Evolutionary conservation across 2,329 filamentous ascomycete species (phyloP).

Genomic region (Fusarium pseudonygamai): DNA sequence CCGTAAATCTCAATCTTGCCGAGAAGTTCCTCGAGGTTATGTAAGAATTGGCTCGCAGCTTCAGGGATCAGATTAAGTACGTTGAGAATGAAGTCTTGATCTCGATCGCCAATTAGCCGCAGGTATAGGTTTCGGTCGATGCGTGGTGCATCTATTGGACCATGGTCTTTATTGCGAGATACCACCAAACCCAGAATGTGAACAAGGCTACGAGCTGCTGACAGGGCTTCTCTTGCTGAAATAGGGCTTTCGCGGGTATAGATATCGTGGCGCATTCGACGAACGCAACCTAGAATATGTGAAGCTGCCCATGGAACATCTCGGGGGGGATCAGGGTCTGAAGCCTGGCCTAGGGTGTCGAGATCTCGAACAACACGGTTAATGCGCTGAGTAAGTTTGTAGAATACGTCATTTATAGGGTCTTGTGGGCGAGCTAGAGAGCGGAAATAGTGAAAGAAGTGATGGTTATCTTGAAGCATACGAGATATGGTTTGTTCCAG

Average conservation of each 20-base stretch:
- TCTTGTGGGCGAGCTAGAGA: constrained; percentile 56
- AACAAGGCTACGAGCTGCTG: constrained; percentile 59
- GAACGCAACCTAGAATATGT: constrained; percentile 56
- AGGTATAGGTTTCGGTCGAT: constrained; percentile 58
- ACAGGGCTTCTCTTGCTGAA: constrained; percentile 50
- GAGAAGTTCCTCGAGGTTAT: constrained; percentile 48
- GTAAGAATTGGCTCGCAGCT: constrained; percentile 54
- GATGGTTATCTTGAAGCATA: constrained; percentile 63
- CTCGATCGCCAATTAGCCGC: constrained; percentile 56
- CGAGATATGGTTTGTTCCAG: constrained; percentile 62
- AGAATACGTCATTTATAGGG: constrained; percentile 57
- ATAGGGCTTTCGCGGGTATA: constrained; percentile 52
- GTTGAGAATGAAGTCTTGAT: constrained; percentile 57
- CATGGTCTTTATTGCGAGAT: constrained; percentile 51
- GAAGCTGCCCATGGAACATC: constrained; percentile 60
- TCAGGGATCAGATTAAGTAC: constrained; percentile 56
- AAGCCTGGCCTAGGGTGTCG: constrained; percentile 36
- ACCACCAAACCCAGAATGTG: constrained; percentile 59
- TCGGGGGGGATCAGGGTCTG: constrained; percentile 44
- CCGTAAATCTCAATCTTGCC: constrained; percentile 48
- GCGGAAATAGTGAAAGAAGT: constrained; percentile 64
- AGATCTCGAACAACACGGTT: constrained; percentile 58
- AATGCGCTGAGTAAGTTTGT: constrained; percentile 58
- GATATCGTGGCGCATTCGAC: constrained; percentile 55
- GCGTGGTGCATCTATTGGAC: constrained; percentile 38